Conservation (phyloP, 2,329 filamentous ascomycete genomes). For the Diaporthe velutina region DNA sequence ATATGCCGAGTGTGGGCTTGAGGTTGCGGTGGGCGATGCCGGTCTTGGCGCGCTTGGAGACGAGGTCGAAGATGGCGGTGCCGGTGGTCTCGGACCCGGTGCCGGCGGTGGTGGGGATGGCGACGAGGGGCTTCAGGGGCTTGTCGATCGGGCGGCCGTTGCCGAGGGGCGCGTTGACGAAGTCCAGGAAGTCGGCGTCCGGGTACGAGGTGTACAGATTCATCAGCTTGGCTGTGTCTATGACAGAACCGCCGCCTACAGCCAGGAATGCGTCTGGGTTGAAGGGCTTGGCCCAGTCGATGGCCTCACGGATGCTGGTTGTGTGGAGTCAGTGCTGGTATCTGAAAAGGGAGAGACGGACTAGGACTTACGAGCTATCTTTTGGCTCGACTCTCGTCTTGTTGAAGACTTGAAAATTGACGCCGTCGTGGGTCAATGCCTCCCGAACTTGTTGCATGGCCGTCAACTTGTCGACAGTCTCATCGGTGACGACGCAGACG, state of each 20-base stretch:
- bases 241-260: slow-evolving; percentile 93
- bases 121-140: slow-evolving; percentile 81
- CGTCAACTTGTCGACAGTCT: slow-evolving; percentile 82
- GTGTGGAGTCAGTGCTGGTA: slow-evolving; percentile 14
- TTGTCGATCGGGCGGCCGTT: slow-evolving; percentile 82
- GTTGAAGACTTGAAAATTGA: slow-evolving; percentile 85
- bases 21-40: slow-evolving; percentile 95
- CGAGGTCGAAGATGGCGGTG: slow-evolving; percentile 97
- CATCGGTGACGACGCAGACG: slow-evolving; percentile 93
- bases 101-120: slow-evolving; percentile 87
- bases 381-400: slow-evolving; percentile 91
- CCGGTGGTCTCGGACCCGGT: slow-evolving; percentile 96
- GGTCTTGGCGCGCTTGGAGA: slow-evolving; percentile 91
- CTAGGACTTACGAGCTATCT: slow-evolving; percentile 80
- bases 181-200: slow-evolving; percentile 94
- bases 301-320: slow-evolving; percentile 71
- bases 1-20: slow-evolving; percentile 94
- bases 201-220: slow-evolving; percentile 94
- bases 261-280: slow-evolving; percentile 90
- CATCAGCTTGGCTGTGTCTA: slow-evolving; percentile 99
- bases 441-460: slow-evolving; percentile 93
- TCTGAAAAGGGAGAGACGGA: slow-evolving; percentile 18
- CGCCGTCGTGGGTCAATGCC: slow-evolving; percentile 81
- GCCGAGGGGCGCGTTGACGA: slow-evolving; percentile 95
- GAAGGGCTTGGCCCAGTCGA: slow-evolving; percentile 85